These are phyloP conservation scores for Citrus cavaleriei DNA, from an alignment of 345 rosid species.

Conservation along the genomic window DNA sequence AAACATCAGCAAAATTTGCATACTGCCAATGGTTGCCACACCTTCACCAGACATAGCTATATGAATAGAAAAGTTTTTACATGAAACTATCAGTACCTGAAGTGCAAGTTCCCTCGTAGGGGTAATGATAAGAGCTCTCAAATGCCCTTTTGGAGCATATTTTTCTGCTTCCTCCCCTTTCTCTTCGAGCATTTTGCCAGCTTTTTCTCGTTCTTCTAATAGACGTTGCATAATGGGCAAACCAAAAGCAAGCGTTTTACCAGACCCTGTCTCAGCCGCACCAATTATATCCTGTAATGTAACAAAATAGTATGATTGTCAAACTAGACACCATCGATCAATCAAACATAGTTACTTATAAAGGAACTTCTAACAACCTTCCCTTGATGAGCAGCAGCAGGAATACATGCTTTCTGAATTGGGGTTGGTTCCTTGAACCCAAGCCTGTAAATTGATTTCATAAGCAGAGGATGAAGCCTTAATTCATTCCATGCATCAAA, in stretches of 20 bases:
- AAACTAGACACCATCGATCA: neutral
- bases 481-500: slow-evolving; percentile 74
- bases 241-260: slow-evolving; percentile 98
- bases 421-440: slow-evolving; percentile 91
- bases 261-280: slow-evolving; percentile 98
- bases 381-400: slow-evolving; percentile 94
- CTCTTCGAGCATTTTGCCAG: slow-evolving; percentile 36
- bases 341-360: neutral
- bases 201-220: slow-evolving; percentile 79
- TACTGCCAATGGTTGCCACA: neutral
- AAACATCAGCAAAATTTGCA: neutral
- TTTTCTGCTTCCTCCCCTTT: slow-evolving; percentile 61
- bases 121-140: slow-evolving; percentile 88
- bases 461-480: slow-evolving; percentile 79
- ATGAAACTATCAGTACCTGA: slow-evolving; percentile 49
- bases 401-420: slow-evolving; percentile 84
- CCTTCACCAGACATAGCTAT: neutral
- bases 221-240: slow-evolving; percentile 92
- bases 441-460: slow-evolving; percentile 68
- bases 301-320: neutral
- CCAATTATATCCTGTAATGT: slow-evolving; percentile 81
- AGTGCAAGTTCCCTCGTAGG: slow-evolving; percentile 96
- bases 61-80: neutral
- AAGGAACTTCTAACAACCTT: slow-evolving; percentile 48
- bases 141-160: slow-evolving; percentile 61